phyloP scores from a whole-genome alignment of 345 rosid genomes.

The Populus euphratica region DNA sequence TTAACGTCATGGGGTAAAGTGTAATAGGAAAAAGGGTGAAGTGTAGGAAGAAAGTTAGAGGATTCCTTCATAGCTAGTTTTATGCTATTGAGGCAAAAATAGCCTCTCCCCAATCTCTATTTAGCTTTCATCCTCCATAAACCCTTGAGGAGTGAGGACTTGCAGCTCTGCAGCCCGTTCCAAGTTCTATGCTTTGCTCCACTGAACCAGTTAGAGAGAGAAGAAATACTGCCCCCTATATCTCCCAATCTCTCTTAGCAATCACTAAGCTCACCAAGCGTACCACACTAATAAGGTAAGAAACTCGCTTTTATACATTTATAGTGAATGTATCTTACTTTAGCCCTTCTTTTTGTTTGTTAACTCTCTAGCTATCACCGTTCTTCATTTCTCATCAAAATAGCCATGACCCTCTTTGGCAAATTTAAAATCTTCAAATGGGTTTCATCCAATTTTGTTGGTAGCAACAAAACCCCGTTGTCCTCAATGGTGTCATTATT shows the following conservation, averaged over 20 bases:
- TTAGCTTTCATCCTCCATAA: too few species aligned
- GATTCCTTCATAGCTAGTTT: too few species aligned
- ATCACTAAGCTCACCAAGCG: background rate
- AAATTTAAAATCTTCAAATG: conserved; percentile 49
- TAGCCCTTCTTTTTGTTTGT: too few species aligned
- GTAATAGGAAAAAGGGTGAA: too few species aligned
- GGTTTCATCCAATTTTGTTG: conserved; percentile 31
- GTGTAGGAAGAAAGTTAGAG: too few species aligned
- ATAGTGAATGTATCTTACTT: too few species aligned
- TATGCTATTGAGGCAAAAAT: too few species aligned
- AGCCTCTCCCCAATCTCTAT: too few species aligned
- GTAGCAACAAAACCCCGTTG: conserved; percentile 26
- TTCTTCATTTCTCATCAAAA: background rate
- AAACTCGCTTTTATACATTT: too few species aligned
- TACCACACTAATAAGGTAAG: background rate
- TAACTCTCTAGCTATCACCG: background rate
- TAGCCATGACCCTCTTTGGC: conserved; percentile 35
- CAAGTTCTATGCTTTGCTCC: background rate
- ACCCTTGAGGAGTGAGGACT: too few species aligned
- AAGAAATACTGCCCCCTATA: background rate
- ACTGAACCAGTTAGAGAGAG: background rate
- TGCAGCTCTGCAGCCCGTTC: background rate
- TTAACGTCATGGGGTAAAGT: too few species aligned
- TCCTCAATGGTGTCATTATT: conserved; percentile 14
- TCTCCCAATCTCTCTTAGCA: background rate